A percentile compares a stretch with the other conserved stretches of the same genome.
Evolutionary conservation across 345 rosid species (phyloP).

Genomic region (Eucalyptus guilfoylei): DNA sequence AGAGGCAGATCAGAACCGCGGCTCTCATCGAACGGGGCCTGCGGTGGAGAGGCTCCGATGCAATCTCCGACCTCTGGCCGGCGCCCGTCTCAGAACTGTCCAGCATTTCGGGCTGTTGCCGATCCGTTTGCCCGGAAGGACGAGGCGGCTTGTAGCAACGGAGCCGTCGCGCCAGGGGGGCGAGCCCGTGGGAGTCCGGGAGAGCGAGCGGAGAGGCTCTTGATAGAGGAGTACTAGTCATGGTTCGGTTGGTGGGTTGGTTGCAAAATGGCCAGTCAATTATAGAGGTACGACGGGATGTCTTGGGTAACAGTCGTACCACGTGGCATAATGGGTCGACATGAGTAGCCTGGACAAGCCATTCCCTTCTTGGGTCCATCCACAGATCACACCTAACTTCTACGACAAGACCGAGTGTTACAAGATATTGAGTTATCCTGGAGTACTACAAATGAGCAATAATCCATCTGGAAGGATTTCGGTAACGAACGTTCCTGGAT

Average conservation of each 20-base stretch:
- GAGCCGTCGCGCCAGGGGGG: slow-evolving; percentile 2
- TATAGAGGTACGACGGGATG: neutral
- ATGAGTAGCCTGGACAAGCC: neutral
- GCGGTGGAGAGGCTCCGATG: neutral
- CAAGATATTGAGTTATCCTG: neutral
- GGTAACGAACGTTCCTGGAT: neutral
- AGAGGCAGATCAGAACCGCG: slow-evolving; percentile 44
- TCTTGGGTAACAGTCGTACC: neutral
- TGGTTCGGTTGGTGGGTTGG: neutral
- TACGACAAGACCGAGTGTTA: neutral
- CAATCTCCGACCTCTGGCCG: neutral
- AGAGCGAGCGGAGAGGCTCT: neutral
- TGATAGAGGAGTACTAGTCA: neutral
- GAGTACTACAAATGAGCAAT: neutral
- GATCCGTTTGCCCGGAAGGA: neutral
- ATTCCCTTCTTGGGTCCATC: neutral
- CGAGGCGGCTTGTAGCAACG: slow-evolving; percentile 1
- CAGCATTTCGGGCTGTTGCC: neutral
- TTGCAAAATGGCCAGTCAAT: neutral
- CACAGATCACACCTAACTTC: neutral
- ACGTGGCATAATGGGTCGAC: neutral
- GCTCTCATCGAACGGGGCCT: slow-evolving; percentile 6
- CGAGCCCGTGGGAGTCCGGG: neutral
- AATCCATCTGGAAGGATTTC: neutral
- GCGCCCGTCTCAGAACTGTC: neutral